Evolutionary conservation across 2,329 filamentous ascomycete species (phyloP), one percentile per base, ranked within the genome.

Genomic region (Tolypocladium guangdongense): DNA sequence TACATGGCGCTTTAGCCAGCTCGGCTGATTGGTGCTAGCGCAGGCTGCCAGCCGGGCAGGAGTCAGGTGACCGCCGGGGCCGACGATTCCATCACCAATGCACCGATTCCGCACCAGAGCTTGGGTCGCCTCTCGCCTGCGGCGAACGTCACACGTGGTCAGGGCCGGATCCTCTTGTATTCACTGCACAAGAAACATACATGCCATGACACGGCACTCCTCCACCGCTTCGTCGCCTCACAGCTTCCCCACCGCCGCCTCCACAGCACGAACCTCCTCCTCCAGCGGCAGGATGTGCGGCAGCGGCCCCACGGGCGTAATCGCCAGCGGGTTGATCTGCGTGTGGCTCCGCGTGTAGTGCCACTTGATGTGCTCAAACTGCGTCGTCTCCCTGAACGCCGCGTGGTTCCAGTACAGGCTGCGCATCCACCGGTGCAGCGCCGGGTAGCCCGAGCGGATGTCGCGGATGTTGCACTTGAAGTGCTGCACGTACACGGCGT

Each of bases 361-460:
- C 68, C 75, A 86, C 81, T 95, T 96, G 74, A 97, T 97, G 72
- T 99, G 93, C 68, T 95, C 82, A 68, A 95, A 96, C 69, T 96
- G 81, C 24, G 91, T 95, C 56, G 90, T 93, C 51, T 87, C 81
- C 58, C 75, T 74, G 73, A 95, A 96, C 2, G 89, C 90, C 0
- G 83, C 76, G 27, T 83, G 68, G 60, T 86, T 85, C 90, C 90
- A 96, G 74, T 96, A 96, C 61, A 95, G 72, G 64, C 85, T 79
- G 53, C 88, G 78, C 72, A 96, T 70, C 90, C 91, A 96, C 55
- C 73, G 74, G 73, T 96, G 88, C 55, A 95, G 72, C 50, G 78
- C 74, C 32, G 91, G 91, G 67, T 93, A 96, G 2, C 90, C 90
- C 8, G 81, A 85, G 43, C 90, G 80, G 64, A 95, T 91, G 68